Percentiles rank a stretch among this genome's conserved stretches.
phyloP scores from a whole-genome alignment of 345 rosid species.

The Diplotaxis tenuifolia region DNA sequence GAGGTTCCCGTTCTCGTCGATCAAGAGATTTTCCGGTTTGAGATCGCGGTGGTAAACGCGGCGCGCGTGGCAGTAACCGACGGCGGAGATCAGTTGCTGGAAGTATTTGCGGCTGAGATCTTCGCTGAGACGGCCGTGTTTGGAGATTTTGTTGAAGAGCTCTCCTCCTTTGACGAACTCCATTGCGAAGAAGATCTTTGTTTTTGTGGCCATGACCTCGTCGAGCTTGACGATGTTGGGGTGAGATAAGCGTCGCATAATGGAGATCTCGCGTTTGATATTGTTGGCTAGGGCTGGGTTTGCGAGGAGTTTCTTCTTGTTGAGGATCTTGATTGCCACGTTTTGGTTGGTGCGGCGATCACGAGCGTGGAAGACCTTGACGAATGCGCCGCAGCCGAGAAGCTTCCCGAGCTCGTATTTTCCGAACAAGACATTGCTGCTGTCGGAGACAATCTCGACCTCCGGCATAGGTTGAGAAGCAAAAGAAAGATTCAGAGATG shows the following conservation, averaged over 20 bases:
- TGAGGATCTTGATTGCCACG: conserved; percentile 83
- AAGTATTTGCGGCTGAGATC: conserved; percentile 71
- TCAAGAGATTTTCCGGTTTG: conserved; percentile 79
- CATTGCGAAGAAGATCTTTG: conserved; percentile 78
- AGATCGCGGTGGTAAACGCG: conserved; percentile 40
- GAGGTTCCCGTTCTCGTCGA: conserved; percentile 66
- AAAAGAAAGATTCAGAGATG: too few relatives aligned
- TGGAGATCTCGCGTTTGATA: conserved; percentile 90
- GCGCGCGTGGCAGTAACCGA: conserved; percentile 70
- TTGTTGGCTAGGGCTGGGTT: conserved; percentile 49
- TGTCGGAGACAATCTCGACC: conserved; percentile 45
- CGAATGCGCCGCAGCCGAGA: conserved; percentile 94
- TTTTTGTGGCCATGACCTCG: conserved; percentile 79
- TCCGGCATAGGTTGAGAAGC: conserved; percentile 51
- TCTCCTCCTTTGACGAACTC: conserved; percentile 92
- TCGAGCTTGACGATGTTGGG: conserved; percentile 62
- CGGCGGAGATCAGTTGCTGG: conserved; percentile 46
- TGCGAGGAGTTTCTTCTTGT: conserved; percentile 63
- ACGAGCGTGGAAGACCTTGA: conserved; percentile 83
- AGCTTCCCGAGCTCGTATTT: conserved; percentile 87
- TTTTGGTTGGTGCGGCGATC: conserved; percentile 61
- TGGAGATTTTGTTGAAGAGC: conserved; percentile 67
- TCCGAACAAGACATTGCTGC: conserved; percentile 49
- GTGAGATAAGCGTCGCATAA: conserved; percentile 70
- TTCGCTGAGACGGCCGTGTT: conserved; percentile 65